Conservation (phyloP, 164 flowering plant species). For the Aristolochia contorta region DNA sequence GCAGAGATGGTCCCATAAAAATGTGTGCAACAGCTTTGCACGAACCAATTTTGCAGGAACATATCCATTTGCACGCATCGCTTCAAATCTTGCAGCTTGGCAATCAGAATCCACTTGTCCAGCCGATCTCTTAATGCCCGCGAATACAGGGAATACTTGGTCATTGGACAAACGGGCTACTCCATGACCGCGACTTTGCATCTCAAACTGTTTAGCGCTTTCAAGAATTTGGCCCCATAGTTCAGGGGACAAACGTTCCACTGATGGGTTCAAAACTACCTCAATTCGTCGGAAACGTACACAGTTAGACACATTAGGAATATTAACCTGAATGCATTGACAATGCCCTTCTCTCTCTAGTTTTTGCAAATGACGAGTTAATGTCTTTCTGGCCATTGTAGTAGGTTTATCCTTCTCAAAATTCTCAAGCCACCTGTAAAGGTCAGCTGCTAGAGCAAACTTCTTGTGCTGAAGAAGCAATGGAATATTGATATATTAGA, state of each 20-base stretch:
- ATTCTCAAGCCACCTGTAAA: constrained; percentile 62
- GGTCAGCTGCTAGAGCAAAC: constrained; percentile 58
- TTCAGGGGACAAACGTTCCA: constrained; percentile 43
- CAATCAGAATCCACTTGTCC: constrained; percentile 21
- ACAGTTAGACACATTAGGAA: constrained; percentile 69
- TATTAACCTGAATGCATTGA: constrained; percentile 42
- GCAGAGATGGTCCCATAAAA: constrained; percentile 57
- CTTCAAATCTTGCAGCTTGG: constrained; percentile 40
- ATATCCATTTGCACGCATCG: constrained; percentile 83
- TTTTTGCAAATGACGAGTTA: constrained; percentile 49
- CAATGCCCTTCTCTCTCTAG: constrained; percentile 76
- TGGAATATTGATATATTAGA: not conserved
- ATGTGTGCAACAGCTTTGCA: constrained; percentile 71
- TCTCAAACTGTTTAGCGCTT: constrained; percentile 62
- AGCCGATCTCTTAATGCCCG: constrained; percentile 43
- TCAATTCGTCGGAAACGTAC: constrained; percentile 38
- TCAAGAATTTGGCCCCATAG: constrained; percentile 63
- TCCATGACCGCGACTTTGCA: constrained; percentile 44
- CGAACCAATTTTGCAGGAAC: constrained; percentile 84
- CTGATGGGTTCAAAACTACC: constrained; percentile 77
- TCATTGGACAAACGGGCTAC: constrained; percentile 32
- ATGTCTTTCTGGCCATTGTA: constrained; percentile 62
- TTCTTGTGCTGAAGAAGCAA: constrained; percentile 51
- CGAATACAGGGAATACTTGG: constrained; percentile 42
- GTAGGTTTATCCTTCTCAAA: constrained; percentile 63